These are phyloP conservation scores for Aspergillus ustus DNA, from an alignment of 2,329 filamentous ascomycete species.

Conservation along the genomic window DNA sequence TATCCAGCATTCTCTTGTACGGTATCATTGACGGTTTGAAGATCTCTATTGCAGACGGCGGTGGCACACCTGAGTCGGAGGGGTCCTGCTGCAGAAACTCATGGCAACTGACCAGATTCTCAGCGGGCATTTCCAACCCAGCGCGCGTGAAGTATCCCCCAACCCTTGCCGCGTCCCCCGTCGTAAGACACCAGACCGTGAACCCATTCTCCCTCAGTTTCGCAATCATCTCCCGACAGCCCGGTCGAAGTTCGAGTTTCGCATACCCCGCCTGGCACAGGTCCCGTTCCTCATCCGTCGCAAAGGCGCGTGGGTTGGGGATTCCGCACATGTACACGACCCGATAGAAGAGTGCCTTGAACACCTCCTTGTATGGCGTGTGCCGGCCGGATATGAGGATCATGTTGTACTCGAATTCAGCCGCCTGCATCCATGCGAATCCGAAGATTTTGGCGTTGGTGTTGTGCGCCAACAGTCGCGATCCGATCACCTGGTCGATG, in stretches of 20 bases:
- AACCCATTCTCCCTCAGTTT: conserved; percentile 53
- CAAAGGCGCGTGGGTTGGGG: conserved; percentile 42
- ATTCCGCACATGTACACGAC: conserved; percentile 48
- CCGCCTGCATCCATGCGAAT: conserved; percentile 49
- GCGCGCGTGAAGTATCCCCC: conserved; percentile 57
- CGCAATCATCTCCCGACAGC: conserved; percentile 43
- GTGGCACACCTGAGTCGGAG: no score
- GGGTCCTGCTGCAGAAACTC: no score
- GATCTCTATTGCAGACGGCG: no score
- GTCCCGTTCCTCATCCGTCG: conserved; percentile 46
- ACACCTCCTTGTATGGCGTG: conserved; percentile 45
- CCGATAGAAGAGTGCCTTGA: conserved; percentile 51
- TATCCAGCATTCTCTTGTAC: no score
- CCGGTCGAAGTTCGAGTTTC: conserved; percentile 38
- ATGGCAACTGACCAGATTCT: conserved; percentile 56
- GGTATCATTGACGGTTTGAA: no score
- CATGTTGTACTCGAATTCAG: conserved; percentile 53
- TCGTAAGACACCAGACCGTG: conserved; percentile 60
- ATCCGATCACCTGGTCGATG: conserved; percentile 45
- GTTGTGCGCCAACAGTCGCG: conserved; percentile 35
- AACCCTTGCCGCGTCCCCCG: conserved; percentile 56
- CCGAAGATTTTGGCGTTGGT: conserved; percentile 47
- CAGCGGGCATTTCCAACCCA: conserved; percentile 55
- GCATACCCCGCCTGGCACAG: conserved; percentile 43
- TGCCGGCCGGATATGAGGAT: conserved; percentile 49